Percentiles rank a stretch among this genome's conserved stretches.
Evolutionary conservation across 2,329 filamentous ascomycete species (phyloP).

Genomic region (Aspergillus tanneri): DNA sequence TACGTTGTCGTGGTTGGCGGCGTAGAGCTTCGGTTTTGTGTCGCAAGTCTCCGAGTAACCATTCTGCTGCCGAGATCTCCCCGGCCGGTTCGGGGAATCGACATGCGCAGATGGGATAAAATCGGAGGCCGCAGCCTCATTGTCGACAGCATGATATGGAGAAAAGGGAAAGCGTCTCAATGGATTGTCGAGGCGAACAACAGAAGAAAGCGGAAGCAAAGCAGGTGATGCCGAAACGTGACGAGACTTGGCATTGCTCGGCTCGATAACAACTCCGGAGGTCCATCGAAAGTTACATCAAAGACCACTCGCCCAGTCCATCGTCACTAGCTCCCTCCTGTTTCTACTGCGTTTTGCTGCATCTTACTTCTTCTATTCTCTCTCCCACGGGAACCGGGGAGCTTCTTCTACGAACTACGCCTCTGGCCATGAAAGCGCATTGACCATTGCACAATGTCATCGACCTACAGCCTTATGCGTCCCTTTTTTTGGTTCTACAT

Average conservation of each 20-base stretch:
- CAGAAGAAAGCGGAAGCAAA: too few relatives aligned
- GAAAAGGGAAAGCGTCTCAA: too few relatives aligned
- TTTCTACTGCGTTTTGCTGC: too few relatives aligned
- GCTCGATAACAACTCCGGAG: too few relatives aligned
- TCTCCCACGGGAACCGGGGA: too few relatives aligned
- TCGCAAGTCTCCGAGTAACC: conserved; percentile 31
- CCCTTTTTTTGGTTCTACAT: conserved; percentile 29
- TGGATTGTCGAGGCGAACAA: too few relatives aligned
- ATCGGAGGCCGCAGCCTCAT: conserved; percentile 32
- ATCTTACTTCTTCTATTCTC: too few relatives aligned
- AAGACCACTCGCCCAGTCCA: too few relatives aligned
- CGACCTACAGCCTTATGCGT: conserved; percentile 24
- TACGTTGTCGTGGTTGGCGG: conserved; percentile 16
- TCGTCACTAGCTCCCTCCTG: too few relatives aligned
- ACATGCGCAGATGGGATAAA: conserved; percentile 31
- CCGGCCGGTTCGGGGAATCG: conserved; percentile 27
- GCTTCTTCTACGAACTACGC: too few relatives aligned
- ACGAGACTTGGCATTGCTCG: conserved; percentile 6
- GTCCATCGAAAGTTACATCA: too few relatives aligned
- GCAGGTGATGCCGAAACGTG: not conserved
- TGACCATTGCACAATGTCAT: conserved; percentile 25
- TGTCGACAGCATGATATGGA: conserved; percentile 1
- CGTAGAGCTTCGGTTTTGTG: conserved; percentile 21
- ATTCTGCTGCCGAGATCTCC: conserved; percentile 27
- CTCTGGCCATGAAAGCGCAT: not conserved